A percentile compares a stretch with the other conserved stretches of the same genome.
phyloP scores from a whole-genome alignment of 768 basidiomycete species.

The Leucosporidium scottii region DNA sequence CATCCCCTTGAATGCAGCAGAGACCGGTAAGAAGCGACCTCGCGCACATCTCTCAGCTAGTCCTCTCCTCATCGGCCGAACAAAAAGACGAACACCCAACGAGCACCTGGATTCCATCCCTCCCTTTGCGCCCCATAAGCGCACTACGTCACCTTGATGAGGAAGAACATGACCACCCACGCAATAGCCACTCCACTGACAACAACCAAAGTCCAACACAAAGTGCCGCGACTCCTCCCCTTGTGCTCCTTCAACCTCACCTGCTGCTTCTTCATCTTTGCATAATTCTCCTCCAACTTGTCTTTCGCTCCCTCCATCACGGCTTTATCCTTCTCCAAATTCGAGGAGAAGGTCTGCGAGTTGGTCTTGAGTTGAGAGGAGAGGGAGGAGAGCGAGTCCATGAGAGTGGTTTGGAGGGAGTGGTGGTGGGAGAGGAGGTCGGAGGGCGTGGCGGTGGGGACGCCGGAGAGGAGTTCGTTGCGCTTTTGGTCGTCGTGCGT shows the following conservation, averaged over 20 bases:
- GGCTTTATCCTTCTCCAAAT: conserved; percentile 65
- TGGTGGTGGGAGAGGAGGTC: conserved; percentile 27
- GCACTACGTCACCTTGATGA: conserved; percentile 49
- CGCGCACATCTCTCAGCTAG: too few species aligned
- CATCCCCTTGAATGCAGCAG: too few species aligned
- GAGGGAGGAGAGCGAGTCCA: conserved; percentile 72
- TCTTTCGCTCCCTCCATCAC: conserved; percentile 60
- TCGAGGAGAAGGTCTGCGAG: conserved; percentile 65
- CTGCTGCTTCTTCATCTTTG: conserved; percentile 61
- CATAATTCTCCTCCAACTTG: conserved; percentile 68
- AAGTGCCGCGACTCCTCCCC: conserved; percentile 48
- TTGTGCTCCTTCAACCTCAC: conserved; percentile 60
- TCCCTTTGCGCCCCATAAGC: too few species aligned
- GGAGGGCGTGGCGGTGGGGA: too few species aligned
- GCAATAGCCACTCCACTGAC: conserved; percentile 60
- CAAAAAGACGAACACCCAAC: too few species aligned
- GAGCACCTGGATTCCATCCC: too few species aligned
- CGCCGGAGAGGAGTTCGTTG: too few species aligned
- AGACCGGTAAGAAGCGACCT: too few species aligned
- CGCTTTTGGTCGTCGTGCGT: too few species aligned
- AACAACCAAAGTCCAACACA: conserved; percentile 61
- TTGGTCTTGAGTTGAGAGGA: conserved; percentile 79
- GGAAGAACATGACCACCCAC: conserved; percentile 59
- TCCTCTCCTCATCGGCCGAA: too few species aligned
- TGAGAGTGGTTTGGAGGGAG: conserved; percentile 60